A percentile compares a stretch with the other conserved stretches of the same genome.
Evolutionary conservation across 2,329 filamentous ascomycete species (phyloP).

Genomic region (Colletotrichum sojae): DNA sequence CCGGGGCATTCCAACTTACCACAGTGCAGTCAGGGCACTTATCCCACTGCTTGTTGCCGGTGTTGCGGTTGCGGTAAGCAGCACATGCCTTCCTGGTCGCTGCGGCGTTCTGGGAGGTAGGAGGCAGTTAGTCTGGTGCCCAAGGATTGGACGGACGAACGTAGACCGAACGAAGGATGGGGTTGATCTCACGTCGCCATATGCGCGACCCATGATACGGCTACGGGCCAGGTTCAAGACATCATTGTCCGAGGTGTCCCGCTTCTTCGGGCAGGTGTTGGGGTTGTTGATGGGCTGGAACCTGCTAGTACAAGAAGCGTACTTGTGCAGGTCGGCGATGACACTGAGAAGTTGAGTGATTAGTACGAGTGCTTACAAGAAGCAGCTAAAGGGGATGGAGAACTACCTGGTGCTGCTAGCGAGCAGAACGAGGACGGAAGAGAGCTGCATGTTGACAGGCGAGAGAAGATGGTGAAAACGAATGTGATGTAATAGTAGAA

Average conservation of each 20-base stretch:
- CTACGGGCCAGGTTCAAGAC: background rate
- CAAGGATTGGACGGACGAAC: no score
- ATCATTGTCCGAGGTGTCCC: background rate
- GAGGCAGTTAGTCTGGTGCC: background rate
- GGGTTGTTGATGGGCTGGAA: conserved; percentile 7
- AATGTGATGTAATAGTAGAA: no score
- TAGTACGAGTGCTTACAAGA: no score
- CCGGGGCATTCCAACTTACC: no score
- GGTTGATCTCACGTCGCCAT: background rate
- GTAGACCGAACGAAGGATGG: no score
- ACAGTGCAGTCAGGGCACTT: conserved; percentile 16
- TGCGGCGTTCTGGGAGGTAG: background rate
- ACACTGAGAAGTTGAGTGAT: background rate
- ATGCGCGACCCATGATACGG: background rate
- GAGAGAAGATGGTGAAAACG: no score
- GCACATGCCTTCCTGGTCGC: conserved; percentile 12
- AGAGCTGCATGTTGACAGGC: no score
- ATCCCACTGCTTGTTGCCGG: conserved; percentile 21
- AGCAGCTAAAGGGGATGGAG: no score
- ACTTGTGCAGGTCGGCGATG: background rate
- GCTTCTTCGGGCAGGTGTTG: conserved; percentile 1
- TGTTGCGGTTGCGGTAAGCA: conserved; percentile 9
- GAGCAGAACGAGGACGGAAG: no score
- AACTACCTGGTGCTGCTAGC: no score
- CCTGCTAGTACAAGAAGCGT: background rate